Evolutionary conservation across 148 eudicot genomes (phyloP).

Genomic region (Dianthus caryophyllus): DNA sequence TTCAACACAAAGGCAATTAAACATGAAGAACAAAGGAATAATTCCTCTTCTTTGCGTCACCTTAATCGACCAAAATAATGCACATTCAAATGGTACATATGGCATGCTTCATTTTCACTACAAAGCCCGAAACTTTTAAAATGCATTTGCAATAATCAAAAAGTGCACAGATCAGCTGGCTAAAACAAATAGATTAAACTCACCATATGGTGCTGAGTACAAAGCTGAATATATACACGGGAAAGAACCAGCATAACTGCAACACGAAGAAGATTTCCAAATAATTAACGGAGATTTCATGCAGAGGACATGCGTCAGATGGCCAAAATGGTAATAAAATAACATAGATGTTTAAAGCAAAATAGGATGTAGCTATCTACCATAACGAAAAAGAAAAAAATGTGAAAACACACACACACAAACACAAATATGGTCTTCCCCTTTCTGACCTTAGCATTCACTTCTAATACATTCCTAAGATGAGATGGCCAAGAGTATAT

Average conservation of each 20-base stretch:
- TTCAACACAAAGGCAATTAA: not conserved
- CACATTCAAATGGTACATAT: not conserved
- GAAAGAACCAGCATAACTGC: slow-evolving; percentile 94
- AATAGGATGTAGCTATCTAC: too few relatives aligned
- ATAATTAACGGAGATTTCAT: not conserved
- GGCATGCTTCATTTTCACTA: not conserved
- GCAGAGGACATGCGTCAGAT: not conserved
- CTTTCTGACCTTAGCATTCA: not conserved
- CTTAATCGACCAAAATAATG: not conserved
- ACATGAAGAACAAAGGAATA: not conserved
- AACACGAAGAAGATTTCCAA: slow-evolving; percentile 9
- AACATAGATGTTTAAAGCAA: not conserved
- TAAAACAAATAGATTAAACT: not conserved
- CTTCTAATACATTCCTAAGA: not conserved
- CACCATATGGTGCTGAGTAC: slow-evolving; percentile 88
- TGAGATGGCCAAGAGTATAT: not conserved
- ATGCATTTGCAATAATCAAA: not conserved
- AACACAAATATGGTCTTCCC: not conserved
- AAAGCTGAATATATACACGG: slow-evolving; percentile 82
- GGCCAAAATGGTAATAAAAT: not conserved
- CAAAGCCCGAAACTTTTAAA: not conserved
- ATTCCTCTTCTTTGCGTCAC: not conserved
- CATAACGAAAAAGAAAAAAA: not conserved
- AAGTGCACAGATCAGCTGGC: slow-evolving; percentile 4
- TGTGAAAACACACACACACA: slow-evolving; percentile 1